Evolutionary conservation across 192 early-diverging fungal genomes (phyloP).

Genomic region (Rhizophlyctis rosea): DNA sequence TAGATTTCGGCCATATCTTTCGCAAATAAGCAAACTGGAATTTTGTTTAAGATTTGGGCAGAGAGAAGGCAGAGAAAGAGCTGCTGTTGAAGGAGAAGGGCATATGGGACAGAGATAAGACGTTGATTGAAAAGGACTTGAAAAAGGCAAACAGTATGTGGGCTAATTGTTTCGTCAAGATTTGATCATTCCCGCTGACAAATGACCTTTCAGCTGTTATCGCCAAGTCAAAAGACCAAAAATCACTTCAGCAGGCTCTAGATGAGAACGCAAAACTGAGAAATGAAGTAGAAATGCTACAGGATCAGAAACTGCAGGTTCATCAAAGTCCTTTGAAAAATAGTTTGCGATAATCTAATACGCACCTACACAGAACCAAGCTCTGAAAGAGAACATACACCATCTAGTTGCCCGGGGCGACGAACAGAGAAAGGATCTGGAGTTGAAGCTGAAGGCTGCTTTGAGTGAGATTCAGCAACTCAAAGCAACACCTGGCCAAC

Average conservation of each 20-base stretch:
- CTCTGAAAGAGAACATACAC: conserved; percentile 50
- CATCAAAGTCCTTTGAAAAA: background rate
- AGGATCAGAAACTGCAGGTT: conserved; percentile 35
- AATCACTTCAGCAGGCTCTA: conserved; percentile 13
- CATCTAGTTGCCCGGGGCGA: conserved; percentile 30
- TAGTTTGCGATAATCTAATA: background rate
- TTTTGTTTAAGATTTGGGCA: no score
- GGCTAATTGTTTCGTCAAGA: background rate
- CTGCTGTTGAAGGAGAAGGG: conserved; percentile 17
- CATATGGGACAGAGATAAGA: conserved; percentile 5
- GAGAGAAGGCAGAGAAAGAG: conserved; percentile 10
- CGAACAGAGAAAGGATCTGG: conserved; percentile 21
- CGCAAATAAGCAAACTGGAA: no score
- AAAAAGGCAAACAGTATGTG: conserved; percentile 24
- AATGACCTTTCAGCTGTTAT: conserved; percentile 17
- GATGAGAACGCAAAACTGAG: conserved; percentile 35
- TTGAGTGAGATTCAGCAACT: conserved; percentile 15
- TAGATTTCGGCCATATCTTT: no score
- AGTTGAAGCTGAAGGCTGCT: conserved; percentile 12
- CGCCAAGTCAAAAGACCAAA: conserved; percentile 29
- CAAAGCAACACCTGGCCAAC: background rate
- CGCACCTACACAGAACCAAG: conserved; percentile 26
- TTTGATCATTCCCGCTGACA: background rate
- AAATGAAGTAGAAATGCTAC: conserved; percentile 36
- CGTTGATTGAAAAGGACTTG: conserved; percentile 38